Base-by-base conservation (phyloP, 176 grass and related monocot species). In the Triticum dicoccoides region DNA sequence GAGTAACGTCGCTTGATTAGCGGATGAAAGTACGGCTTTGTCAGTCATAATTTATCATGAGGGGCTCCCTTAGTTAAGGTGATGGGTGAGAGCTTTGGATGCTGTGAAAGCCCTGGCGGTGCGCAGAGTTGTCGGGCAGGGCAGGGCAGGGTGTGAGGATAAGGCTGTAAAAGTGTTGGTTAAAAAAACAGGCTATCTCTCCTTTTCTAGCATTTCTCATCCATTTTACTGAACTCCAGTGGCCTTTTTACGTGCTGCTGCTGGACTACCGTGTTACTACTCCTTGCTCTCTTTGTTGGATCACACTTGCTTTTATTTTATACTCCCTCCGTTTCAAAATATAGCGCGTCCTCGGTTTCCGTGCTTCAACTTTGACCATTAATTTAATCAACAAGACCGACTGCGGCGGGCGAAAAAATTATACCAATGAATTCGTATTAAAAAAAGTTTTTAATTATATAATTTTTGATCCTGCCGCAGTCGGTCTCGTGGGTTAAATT, bases 131-230 rank as follows among this genome's bases (percentile, higher is more conserved):
- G 71, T 66, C 56, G 18, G 7, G 65, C 5, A 30, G 29, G 7
- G 65, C 5, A 51, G 25, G 7, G 65, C 2, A 51, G 13, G 69
- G 23, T 41, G 29, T 0, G 72, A 86, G 73, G 73, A 83, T 77
- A 42, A 90, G 80, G 75, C 84, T 87, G 89, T 79, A 79, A 86
- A 90, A 83, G 84, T 79, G 79, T 33, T 62, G 78, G 59, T 77
- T 41, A 67, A 87, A 42, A 42, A 78, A 27, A 23, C 23, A 38
- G 20, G 21, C 30, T 14, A 34, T 54, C 51, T 38, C n/a, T 39
- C 24, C 20, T 51, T 20, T 65, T 8, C 11, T 66, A 54, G 0
- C 2, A 1, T 23, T 11, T 51, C 17, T 15, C 20, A 24, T 21
- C 7, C 51, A 72, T 32, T 20, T 27, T 52, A 52, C 44, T 45